These are phyloP conservation scores for Leucocoprinus birnbaumii DNA, from an alignment of 768 basidiomycete genomes.

Conservation along the genomic window DNA sequence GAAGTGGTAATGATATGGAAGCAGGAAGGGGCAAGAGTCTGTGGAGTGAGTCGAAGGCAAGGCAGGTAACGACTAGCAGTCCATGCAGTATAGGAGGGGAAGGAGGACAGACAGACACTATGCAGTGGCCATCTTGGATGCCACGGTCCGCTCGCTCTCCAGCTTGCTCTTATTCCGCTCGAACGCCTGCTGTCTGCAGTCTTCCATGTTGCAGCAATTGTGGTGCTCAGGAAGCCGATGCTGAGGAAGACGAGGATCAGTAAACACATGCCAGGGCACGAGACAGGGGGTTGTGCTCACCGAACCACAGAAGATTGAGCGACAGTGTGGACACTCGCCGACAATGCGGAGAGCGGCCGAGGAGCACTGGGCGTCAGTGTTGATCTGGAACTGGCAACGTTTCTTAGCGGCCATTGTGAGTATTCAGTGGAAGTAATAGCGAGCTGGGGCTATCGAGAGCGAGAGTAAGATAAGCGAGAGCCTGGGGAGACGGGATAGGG, in stretches of 20 bases:
- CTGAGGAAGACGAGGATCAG: slow-evolving; percentile 31
- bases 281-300: slow-evolving; percentile 41
- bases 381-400: slow-evolving; percentile 70
- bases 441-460: neutral
- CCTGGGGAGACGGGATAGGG: neutral
- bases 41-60: slow-evolving; percentile 12
- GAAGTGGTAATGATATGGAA: neutral
- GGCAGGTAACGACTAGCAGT: slow-evolving; percentile 1
- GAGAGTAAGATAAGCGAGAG: slow-evolving; percentile 2
- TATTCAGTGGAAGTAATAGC: neutral
- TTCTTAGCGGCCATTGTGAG: slow-evolving; percentile 76
- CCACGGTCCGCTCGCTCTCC: slow-evolving; percentile 85
- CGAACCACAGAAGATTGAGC: slow-evolving; percentile 70
- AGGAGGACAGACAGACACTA: slow-evolving; percentile 28
- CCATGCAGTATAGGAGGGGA: neutral
- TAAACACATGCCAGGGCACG: slow-evolving; percentile 7
- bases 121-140: slow-evolving; percentile 82
- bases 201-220: slow-evolving; percentile 77
- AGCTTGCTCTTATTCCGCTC: slow-evolving; percentile 85
- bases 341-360: slow-evolving; percentile 81
- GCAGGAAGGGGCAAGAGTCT: slow-evolving; percentile 3
- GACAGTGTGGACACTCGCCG: slow-evolving; percentile 82
- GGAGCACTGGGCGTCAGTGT: slow-evolving; percentile 58
- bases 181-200: slow-evolving; percentile 86
- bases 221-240: slow-evolving; percentile 91